These are phyloP conservation scores for Fomitopsis pinicola DNA, from an alignment of 1,284 basidiomycete species.

Conservation along the genomic window DNA sequence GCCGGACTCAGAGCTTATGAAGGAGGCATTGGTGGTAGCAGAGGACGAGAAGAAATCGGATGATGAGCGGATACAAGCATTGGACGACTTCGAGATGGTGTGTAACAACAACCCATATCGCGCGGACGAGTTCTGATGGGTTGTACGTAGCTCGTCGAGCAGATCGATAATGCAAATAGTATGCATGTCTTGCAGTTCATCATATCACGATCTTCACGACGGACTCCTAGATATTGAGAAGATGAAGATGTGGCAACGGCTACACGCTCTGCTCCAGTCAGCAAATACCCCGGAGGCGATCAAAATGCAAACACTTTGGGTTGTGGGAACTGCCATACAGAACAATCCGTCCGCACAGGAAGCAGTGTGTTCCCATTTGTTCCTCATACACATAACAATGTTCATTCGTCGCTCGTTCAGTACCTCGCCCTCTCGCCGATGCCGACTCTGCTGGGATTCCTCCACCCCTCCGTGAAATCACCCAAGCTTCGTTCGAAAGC, in stretches of 20 bases:
- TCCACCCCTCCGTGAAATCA: constrained; percentile 48
- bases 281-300: constrained; percentile 56
- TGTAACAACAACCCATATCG: constrained; percentile 12
- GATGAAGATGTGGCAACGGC: constrained; percentile 82
- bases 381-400: no score
- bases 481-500: constrained; percentile 72
- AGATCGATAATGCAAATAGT: constrained; percentile 96
- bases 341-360: constrained; percentile 93
- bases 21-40: constrained; percentile 76
- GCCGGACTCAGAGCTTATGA: constrained; percentile 83
- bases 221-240: constrained; percentile 66
- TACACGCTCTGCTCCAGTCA: constrained; percentile 65
- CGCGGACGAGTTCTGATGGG: background rate
- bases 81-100: constrained; percentile 97
- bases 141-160: constrained; percentile 72
- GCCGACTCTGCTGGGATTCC: constrained; percentile 58
- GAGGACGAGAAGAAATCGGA: constrained; percentile 58
- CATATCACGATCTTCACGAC: background rate
- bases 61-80: constrained; percentile 69
- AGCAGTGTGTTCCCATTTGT: constrained; percentile 47
- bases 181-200: constrained; percentile 16
- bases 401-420: constrained; percentile 33
- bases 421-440: constrained; percentile 73
- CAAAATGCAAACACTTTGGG: constrained; percentile 81
- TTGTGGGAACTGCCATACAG: constrained; percentile 91